Percentiles rank a stretch among this genome's conserved stretches.
These are phyloP conservation scores for Saitoella complicata DNA, from an alignment of 805 yeast species.

Conservation along the genomic window DNA sequence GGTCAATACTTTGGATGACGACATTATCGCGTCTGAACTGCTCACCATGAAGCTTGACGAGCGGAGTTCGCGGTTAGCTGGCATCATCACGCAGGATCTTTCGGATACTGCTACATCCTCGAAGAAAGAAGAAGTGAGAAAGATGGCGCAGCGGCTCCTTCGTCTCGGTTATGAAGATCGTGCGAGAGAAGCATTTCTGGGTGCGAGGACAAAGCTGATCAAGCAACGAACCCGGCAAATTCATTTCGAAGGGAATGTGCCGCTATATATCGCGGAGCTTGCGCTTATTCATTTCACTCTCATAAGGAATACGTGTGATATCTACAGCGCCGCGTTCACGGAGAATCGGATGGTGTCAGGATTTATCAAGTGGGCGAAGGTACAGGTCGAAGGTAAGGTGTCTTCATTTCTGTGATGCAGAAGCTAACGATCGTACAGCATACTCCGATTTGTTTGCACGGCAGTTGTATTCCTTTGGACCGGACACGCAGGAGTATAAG, in stretches of 20 bases:
- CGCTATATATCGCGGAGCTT: conserved; percentile 39
- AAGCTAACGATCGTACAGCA: too few species aligned
- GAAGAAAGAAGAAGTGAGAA: too few species aligned
- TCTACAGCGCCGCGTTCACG: conserved; percentile 37
- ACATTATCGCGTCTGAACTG: conserved; percentile 22
- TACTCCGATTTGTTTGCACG: too few species aligned
- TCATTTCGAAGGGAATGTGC: conserved; percentile 37
- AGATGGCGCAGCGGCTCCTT: too few species aligned
- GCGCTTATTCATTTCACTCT: conserved; percentile 45
- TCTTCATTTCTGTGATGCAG: not conserved
- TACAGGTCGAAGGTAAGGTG: conserved; percentile 32
- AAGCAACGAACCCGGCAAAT: conserved; percentile 30
- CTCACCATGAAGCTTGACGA: conserved; percentile 27
- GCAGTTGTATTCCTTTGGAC: too few species aligned
- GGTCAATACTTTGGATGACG: conserved; percentile 6
- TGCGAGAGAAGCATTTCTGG: conserved; percentile 33
- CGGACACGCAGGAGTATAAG: too few species aligned
- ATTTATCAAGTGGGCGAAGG: conserved; percentile 56
- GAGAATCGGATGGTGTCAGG: conserved; percentile 31
- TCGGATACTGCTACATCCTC: too few species aligned
- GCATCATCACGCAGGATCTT: too few species aligned
- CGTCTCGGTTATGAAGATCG: conserved; percentile 10
- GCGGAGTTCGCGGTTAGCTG: too few species aligned
- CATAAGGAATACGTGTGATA: conserved; percentile 38
- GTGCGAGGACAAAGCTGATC: conserved; percentile 30